Percentiles rank a stretch among this genome's conserved stretches.
phyloP scores from a whole-genome alignment of 148 eudicot species.

The Camellia sinensis region DNA sequence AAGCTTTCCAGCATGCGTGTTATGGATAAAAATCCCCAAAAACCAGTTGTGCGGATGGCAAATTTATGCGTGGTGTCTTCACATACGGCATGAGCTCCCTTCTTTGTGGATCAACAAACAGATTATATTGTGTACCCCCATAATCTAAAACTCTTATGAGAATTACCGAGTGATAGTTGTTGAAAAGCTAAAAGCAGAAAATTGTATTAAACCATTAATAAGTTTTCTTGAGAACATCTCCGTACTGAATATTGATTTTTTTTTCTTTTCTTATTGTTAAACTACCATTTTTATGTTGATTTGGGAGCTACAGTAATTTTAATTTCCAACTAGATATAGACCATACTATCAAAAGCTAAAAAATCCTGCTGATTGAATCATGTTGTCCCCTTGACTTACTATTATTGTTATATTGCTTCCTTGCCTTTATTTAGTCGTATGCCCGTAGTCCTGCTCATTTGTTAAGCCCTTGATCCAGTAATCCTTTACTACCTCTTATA shows the following conservation, averaged over 20 bases:
- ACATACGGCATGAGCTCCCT: constrained; percentile 72
- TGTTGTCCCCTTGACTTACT: neutral
- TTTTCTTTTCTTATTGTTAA: neutral
- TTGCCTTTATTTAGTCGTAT: neutral
- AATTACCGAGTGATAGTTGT: neutral
- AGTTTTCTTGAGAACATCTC: too few relatives aligned
- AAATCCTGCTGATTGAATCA: neutral
- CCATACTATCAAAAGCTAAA: neutral
- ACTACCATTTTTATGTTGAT: neutral
- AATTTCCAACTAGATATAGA: neutral
- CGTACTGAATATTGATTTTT: neutral
- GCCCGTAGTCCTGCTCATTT: neutral
- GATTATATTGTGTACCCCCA: neutral
- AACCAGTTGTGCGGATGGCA: constrained; percentile 97
- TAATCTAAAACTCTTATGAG: neutral
- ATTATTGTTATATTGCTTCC: neutral
- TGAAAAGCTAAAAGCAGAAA: neutral
- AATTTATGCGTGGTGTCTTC: constrained; percentile 94
- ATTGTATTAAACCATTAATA: too few relatives aligned
- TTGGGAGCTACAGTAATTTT: constrained; percentile 4
- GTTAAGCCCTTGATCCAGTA: neutral
- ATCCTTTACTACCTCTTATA: neutral
- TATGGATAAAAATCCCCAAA: constrained; percentile 81
- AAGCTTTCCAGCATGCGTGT: constrained; percentile 64
- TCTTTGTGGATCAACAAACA: constrained; percentile 4